Evolutionary conservation across 192 early-diverging fungal species (phyloP), one percentile per base, ranked within the genome.

Genomic region (Linderina pennispora): DNA sequence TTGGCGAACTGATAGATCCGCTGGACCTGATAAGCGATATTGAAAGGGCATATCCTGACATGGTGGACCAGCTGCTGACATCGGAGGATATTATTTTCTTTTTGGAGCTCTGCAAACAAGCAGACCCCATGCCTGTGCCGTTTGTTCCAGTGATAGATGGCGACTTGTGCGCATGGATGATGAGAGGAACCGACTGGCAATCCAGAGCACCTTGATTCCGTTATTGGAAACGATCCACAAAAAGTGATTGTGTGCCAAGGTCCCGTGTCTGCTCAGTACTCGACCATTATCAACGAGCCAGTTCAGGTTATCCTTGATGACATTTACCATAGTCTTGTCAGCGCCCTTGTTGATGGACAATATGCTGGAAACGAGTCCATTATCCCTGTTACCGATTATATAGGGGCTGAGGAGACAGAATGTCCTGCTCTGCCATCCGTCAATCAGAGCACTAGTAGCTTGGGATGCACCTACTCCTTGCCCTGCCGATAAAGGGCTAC

Each of bases 61-160:
- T n/a, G n/a, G n/a, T n/a, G n/a, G n/a, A n/a, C n/a, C n/a, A n/a
- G n/a, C n/a, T 55, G 17, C 9, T 74, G 6, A 9, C 42, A 1
- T 58, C 63, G 0, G 70, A 66, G 10, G 70, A 74, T 11, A 53
- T 55, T 0, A 40, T 48, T 22, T 66, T 49, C 16, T 66, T 74
- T 39, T 13, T 58, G 4, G n/a, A 23, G 20, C 39, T 48, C 26
- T 67, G 72, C 48, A 58, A 83, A 36, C 81, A 80, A 0, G 36
- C 83, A 31, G 83, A 82, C 21, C 85, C 88, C 52, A 93, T 91
- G 71, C 94, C 89, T 10, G 83, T 88, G 9, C 87, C 89, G 24
- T 95, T 92, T 60, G 86, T 98, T 28, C 86, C 88, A 4, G 79
- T 31, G 5, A 5, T 31, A 5, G 28, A 31, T 31, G 28, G 6